Evolutionary conservation across 108 stramenopile genomes (phyloP), one percentile per base, ranked within the genome.

Genomic region (Skeletonema marinoi): DNA sequence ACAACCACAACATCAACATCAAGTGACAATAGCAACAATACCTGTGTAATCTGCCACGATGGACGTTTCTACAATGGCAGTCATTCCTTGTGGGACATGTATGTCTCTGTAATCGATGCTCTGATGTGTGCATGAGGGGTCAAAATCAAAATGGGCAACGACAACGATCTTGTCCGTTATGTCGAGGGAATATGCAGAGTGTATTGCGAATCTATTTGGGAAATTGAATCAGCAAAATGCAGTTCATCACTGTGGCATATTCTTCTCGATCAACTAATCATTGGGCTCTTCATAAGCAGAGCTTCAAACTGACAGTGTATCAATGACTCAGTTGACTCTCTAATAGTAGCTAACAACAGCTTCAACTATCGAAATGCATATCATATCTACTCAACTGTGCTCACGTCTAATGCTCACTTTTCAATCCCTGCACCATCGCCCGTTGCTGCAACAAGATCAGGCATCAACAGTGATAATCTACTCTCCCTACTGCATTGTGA

Each of bases 51-150:
- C 19, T 69, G 65, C 25, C 65, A 67, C 13, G 73, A 74, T 31
- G 42, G n/a, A n/a, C 25, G 11, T 16, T n/a, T 13, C 73, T 30
- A 25, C 66, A 0, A 67, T 67, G 39, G 73, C 73, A 14, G 41
- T 67, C 29, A 39, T 51, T 16, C 73, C 73, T 41, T 74, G 73
- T 67, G 73, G 73, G 19, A n/a, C 73, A 74, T 48, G 5, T 66
- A 11, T 74, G 73, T 48, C 38, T 74, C 10, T 74, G 73, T 51
- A 41, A 13, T 13, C 6, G 6, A 44, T 74, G 73, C 39, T 74
- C 73, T 4, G 38, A 29, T 21, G 44, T 42, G 9, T 68, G 46
- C 50, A 68, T 19, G 16, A 25, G 14, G 3, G 65, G 65, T 16
- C 44, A n/a, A 46, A 16, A 16, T 61, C 19, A 25, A 25, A 25